Percentiles rank a stretch among this genome's conserved stretches.
These are phyloP conservation scores for Neospora caninum DNA, from an alignment of 169 alveolate species.

Conservation along the genomic window DNA sequence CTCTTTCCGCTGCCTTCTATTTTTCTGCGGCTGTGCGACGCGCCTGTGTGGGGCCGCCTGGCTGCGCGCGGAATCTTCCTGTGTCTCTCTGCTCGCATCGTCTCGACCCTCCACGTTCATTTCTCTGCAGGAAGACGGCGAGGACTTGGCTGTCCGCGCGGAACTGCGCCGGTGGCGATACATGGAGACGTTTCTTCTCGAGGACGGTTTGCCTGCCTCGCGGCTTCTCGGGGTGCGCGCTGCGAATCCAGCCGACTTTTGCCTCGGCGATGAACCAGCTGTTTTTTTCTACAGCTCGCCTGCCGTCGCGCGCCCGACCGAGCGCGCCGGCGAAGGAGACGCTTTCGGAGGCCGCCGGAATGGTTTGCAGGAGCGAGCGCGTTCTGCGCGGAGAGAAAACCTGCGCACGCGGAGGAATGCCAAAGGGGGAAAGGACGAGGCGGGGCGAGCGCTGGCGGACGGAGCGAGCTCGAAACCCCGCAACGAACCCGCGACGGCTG, in stretches of 20 bases:
- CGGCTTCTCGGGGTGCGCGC: not conserved
- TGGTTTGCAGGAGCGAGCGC: not conserved
- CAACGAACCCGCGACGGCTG: not conserved
- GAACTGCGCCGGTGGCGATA: conserved; percentile 8
- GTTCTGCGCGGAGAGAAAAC: not conserved
- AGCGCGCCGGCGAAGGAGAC: not conserved
- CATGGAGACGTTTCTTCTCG: not conserved
- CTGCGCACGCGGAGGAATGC: not conserved
- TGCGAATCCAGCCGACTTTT: not conserved
- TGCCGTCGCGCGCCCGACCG: not conserved
- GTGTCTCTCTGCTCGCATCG: too few relatives aligned
- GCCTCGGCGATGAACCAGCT: not conserved
- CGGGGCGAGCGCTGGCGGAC: not conserved
- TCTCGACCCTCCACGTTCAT: not conserved
- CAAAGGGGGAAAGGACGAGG: not conserved
- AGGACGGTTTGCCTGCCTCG: not conserved
- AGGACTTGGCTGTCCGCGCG: not conserved
- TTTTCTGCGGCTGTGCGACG: too few relatives aligned
- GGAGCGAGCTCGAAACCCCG: not conserved
- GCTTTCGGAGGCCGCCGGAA: not conserved
- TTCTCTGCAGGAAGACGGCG: not conserved
- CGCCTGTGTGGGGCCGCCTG: too few relatives aligned
- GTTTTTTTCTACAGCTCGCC: not conserved
- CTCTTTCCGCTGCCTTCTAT: not conserved
- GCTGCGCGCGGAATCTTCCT: too few relatives aligned